Evolutionary conservation across 805 yeast species (phyloP), one percentile per base, ranked within the genome.

Genomic region (Vanderwaltozyma polyspora): DNA sequence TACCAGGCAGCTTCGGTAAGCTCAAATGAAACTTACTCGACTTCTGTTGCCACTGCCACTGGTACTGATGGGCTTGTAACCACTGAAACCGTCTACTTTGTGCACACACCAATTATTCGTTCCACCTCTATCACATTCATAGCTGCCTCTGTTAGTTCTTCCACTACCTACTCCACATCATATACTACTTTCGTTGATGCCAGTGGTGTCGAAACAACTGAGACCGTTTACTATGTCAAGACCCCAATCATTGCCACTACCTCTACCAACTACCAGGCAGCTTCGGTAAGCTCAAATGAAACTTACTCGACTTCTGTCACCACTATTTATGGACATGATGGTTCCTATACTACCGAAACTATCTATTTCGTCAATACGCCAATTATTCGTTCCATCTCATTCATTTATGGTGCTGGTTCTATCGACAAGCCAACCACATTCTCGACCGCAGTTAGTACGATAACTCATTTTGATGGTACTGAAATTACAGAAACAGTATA

Each of bases 21-120:
- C 12, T 11, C n/a, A n/a, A n/a, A 25, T 6, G 15, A 6, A 6
- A 25, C 27, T 13, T 8, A 9, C 9, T 25, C 27, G n/a, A 13
- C 14, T 19, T 4, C 11, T 17, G 28, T 29, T 16, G 25, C 36
- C 23, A 33, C 36, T 10, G 28, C 18, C 24, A 29, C 36, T 16
- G 39, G 39, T 10, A 19, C 33, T 25, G 39, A 36, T n/a, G 27
- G 27, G 7, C 6, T 12, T 6, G n/a, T 6, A 6, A 25, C 27
- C 15, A 25, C 27, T 25, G 9, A 8, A 13, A 25, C 27, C 15
- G 7, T 25, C 13, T 25, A 25, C 13, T 9, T 25, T 25, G 27
- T 25, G 9, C 41, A 40, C 3, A 41, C 45, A 19, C 45, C 45
- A 10, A 19, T 35, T 16, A 31, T 9, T 13, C 13, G 9, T 9